These are phyloP conservation scores for Paramecium octaurelia DNA, from an alignment of 73 alveolate species.

Conservation along the genomic window DNA sequence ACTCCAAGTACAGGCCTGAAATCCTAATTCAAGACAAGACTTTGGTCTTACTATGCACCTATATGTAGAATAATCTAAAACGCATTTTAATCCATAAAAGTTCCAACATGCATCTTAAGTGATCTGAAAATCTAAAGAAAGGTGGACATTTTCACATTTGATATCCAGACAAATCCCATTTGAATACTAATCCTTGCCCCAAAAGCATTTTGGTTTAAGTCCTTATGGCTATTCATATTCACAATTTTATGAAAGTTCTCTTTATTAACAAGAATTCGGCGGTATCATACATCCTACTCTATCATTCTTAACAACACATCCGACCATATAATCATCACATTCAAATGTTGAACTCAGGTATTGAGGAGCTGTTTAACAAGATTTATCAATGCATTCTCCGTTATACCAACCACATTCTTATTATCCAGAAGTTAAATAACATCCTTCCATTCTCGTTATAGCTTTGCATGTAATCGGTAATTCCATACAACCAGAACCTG, in stretches of 20 bases:
- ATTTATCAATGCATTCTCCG: background rate
- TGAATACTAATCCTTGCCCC: background rate
- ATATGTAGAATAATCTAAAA: background rate
- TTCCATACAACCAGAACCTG: background rate
- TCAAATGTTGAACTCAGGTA: background rate
- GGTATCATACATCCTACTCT: background rate
- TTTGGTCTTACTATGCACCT: background rate
- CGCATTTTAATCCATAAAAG: background rate
- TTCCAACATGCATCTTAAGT: background rate
- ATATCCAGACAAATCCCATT: background rate
- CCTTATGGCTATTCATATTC: background rate
- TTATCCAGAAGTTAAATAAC: background rate
- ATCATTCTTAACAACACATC: background rate
- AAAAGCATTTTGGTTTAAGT: background rate
- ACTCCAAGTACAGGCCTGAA: background rate
- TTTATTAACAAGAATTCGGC: background rate
- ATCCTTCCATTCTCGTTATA: background rate
- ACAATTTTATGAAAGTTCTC: background rate
- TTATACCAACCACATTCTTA: background rate
- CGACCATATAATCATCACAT: background rate
- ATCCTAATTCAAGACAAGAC: background rate
- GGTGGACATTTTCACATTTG: background rate
- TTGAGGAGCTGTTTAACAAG: background rate
- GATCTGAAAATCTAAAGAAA: background rate
- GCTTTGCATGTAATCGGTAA: background rate